Percentiles rank a stretch among this genome's conserved stretches.
Conservation (phyloP, 192 early-diverging fungal species). For the Hyaloraphidium curvatum region DNA sequence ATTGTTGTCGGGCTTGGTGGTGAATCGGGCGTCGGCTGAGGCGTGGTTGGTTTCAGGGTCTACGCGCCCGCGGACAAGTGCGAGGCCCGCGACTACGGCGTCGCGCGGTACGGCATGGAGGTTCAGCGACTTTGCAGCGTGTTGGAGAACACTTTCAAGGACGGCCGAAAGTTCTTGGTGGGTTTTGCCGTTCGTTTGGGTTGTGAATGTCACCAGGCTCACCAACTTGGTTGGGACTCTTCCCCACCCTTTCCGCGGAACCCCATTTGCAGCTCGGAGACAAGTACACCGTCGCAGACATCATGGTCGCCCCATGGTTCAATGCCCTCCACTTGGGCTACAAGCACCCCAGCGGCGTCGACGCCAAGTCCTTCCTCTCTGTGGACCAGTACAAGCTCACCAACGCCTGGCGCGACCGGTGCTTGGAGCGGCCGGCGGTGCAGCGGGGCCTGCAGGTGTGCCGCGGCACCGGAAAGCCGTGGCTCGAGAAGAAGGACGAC, state of each 20-base stretch:
- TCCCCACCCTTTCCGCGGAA: too few relatives aligned
- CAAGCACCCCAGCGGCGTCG: not conserved
- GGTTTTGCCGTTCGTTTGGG: too few relatives aligned
- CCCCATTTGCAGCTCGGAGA: too few relatives aligned
- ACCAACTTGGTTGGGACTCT: too few relatives aligned
- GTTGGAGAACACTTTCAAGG: not conserved
- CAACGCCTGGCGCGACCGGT: not conserved
- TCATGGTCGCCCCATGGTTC: conserved; percentile 1
- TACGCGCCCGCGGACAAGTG: not conserved
- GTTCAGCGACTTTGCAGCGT: not conserved
- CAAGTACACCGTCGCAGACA: not conserved
- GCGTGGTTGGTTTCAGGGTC: not conserved
- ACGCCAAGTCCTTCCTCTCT: not conserved
- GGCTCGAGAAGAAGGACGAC: not conserved
- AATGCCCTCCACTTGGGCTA: not conserved
- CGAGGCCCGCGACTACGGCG: conserved; percentile 1
- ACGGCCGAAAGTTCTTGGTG: not conserved
- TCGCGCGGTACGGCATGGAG: conserved; percentile 2
- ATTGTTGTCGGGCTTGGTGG: not conserved
- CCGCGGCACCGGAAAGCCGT: not conserved
- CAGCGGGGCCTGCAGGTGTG: not conserved
- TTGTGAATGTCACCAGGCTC: too few relatives aligned
- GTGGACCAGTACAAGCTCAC: not conserved
- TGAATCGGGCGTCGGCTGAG: not conserved
- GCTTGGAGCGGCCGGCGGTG: not conserved